Percentiles rank a stretch among this genome's conserved stretches.
Evolutionary conservation across 2,329 filamentous ascomycete species (phyloP).

Genomic region (Paecilomyces niveus): DNA sequence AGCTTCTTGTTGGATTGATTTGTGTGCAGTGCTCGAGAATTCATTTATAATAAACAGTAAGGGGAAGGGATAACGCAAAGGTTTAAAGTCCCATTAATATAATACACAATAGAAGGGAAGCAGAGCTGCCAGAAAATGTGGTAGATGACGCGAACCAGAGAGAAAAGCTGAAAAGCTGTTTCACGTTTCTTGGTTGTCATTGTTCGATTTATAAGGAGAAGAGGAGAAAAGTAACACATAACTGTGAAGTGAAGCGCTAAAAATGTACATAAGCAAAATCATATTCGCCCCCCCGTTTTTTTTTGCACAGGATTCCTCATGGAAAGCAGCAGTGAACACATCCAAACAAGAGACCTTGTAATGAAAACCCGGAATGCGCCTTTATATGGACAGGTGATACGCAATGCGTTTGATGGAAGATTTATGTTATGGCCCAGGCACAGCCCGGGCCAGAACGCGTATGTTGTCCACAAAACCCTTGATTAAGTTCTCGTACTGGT

Average conservation of each 20-base stretch:
- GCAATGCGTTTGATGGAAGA: background rate
- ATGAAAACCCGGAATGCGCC: background rate
- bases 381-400: background rate
- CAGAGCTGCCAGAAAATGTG: background rate
- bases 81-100: background rate
- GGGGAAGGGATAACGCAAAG: background rate
- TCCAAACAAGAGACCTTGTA: background rate
- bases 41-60: background rate
- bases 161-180: background rate
- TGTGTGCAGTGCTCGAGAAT: background rate
- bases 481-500: conserved; percentile 40
- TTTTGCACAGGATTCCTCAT: background rate
- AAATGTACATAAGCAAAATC: background rate
- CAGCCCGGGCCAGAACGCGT: conserved; percentile 36
- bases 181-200: background rate
- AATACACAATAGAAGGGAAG: background rate
- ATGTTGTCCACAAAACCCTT: conserved; percentile 45
- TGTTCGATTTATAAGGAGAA: background rate
- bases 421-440: conserved; percentile 21
- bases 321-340: background rate
- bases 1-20: background rate
- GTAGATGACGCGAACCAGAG: background rate
- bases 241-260: background rate
- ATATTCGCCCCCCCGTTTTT: background rate
- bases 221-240: background rate